Evolutionary conservation across 2,329 filamentous ascomycete species (phyloP).

Genomic region (Xylariaceae sp.): DNA sequence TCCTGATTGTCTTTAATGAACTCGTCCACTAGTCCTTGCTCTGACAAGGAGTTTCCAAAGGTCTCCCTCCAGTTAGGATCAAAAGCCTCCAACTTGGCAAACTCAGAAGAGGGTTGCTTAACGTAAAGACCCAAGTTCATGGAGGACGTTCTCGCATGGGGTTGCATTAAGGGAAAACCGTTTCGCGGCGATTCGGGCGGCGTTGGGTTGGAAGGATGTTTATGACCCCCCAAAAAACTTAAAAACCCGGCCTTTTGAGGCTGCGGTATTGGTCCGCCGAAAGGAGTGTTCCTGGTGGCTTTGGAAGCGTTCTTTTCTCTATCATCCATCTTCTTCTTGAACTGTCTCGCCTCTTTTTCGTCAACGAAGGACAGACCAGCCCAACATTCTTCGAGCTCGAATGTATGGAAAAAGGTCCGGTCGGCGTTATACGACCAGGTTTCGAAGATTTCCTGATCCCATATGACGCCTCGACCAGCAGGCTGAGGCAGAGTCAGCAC

Average conservation of each 20-base stretch:
- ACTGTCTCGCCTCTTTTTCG: slow-evolving; percentile 95
- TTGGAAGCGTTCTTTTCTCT: slow-evolving; percentile 93
- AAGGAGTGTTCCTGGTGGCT: slow-evolving; percentile 72
- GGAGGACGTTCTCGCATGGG: slow-evolving; percentile 36
- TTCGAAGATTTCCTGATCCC: slow-evolving; percentile 98
- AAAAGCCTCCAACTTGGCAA: slow-evolving; percentile 57
- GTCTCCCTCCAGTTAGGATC: slow-evolving; percentile 60
- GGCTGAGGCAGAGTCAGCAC: slow-evolving; percentile 44
- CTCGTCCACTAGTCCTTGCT: slow-evolving; percentile 59
- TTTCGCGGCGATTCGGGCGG: slow-evolving; percentile 51
- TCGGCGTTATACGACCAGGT: slow-evolving; percentile 94
- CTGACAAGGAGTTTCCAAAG: slow-evolving; percentile 57
- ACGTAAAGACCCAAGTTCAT: slow-evolving; percentile 42
- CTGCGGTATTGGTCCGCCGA: slow-evolving; percentile 49
- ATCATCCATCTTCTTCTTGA: slow-evolving; percentile 96
- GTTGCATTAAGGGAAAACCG: slow-evolving; percentile 33
- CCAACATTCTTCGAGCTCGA: slow-evolving; percentile 88
- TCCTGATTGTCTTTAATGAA: slow-evolving; percentile 64
- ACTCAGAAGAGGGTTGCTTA: slow-evolving; percentile 45
- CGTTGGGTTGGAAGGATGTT: slow-evolving; percentile 52
- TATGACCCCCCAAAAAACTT: slow-evolving; percentile 57
- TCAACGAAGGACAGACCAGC: slow-evolving; percentile 89
- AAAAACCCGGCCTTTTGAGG: slow-evolving; percentile 46
- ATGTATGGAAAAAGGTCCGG: slow-evolving; percentile 94
- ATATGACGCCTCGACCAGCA: slow-evolving; percentile 77